These are phyloP conservation scores for Skeletonema menzelii DNA, from an alignment of 108 stramenopile genomes.

Conservation along the genomic window DNA sequence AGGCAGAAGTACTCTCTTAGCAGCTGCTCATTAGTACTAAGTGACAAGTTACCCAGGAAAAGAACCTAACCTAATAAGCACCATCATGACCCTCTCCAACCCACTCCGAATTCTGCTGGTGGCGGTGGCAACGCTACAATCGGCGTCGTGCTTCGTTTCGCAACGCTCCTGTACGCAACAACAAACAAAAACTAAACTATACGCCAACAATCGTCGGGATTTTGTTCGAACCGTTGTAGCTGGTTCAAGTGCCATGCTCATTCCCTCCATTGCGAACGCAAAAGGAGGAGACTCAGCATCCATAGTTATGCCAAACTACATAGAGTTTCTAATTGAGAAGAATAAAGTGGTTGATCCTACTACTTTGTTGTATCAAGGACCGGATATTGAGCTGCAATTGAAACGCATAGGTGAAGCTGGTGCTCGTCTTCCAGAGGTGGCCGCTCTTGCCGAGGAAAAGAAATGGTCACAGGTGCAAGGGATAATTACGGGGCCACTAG, in stretches of 20 bases:
- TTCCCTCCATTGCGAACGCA: constrained; percentile 43
- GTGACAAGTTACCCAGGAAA: too few relatives aligned
- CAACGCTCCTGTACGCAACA: not conserved
- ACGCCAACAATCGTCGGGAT: constrained; percentile 20
- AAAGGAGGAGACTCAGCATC: constrained; percentile 52
- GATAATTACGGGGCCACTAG: constrained; percentile 69
- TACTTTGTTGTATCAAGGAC: constrained; percentile 56
- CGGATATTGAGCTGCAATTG: constrained; percentile 51
- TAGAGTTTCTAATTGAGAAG: constrained; percentile 73
- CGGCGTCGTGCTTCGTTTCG: constrained; percentile 22
- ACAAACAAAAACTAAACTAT: not conserved
- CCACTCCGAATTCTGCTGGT: not conserved
- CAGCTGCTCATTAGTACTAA: too few relatives aligned
- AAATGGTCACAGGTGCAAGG: constrained; percentile 74
- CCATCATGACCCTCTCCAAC: not conserved
- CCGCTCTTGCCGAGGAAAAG: constrained; percentile 49
- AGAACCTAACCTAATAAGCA: too few relatives aligned
- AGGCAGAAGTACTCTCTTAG: too few relatives aligned
- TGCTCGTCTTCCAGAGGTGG: constrained; percentile 50
- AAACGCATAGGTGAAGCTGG: constrained; percentile 51
- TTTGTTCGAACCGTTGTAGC: constrained; percentile 28
- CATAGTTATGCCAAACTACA: constrained; percentile 70
- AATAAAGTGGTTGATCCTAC: constrained; percentile 40
- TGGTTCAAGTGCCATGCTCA: not conserved
- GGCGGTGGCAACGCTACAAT: not conserved